Evolutionary conservation across 1,284 basidiomycete species (phyloP).

Genomic region (Leccinum subfulvum): DNA sequence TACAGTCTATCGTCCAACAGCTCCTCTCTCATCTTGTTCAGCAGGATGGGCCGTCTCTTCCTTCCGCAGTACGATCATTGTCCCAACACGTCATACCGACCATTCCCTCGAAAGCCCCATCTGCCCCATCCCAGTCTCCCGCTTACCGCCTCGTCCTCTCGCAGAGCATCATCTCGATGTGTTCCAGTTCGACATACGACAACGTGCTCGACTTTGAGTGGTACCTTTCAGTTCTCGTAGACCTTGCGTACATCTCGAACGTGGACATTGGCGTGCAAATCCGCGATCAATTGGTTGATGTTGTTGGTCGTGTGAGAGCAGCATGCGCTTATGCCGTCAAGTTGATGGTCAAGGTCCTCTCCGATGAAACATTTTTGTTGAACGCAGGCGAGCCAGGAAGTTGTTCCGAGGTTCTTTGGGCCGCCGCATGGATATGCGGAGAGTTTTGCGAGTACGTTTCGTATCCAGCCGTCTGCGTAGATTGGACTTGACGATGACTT

Average conservation of each 20-base stretch:
- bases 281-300: slow-evolving; percentile 69
- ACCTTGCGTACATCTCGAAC: slow-evolving; percentile 82
- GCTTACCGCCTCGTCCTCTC: slow-evolving; percentile 84
- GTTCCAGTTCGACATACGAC: slow-evolving; percentile 80
- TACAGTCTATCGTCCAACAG: slow-evolving; percentile 87
- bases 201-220: slow-evolving; percentile 94
- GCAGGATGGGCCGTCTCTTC: slow-evolving; percentile 51
- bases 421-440: no score
- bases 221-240: slow-evolving; percentile 92
- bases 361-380: no score
- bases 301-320: no score
- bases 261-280: slow-evolving; percentile 76
- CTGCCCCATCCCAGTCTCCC: slow-evolving; percentile 62
- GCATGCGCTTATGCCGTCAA: no score
- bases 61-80: slow-evolving; percentile 63
- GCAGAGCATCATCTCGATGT: slow-evolving; percentile 79
- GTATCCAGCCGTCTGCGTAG: no score
- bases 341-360: no score
- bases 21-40: slow-evolving; percentile 82
- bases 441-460: no score
- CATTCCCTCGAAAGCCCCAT: slow-evolving; percentile 39
- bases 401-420: no score
- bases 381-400: no score
- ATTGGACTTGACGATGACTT: no score
- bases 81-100: slow-evolving; percentile 47